These are phyloP conservation scores for Paralagenidium karlingii DNA, from an alignment of 352 stramenopile genomes.

Conservation along the genomic window DNA sequence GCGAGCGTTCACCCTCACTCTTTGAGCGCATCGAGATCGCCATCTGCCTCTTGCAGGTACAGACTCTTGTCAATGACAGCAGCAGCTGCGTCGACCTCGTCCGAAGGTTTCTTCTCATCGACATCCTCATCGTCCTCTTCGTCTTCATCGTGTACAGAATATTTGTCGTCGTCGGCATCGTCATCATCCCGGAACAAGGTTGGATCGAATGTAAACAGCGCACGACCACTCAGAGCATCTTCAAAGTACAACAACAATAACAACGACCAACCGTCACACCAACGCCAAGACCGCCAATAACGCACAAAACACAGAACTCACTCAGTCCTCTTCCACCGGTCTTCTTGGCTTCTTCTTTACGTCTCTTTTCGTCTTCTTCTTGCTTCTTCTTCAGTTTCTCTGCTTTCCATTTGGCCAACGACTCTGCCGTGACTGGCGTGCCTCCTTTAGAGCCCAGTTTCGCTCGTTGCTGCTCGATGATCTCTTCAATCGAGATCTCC, in stretches of 20 bases:
- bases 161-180: conserved; percentile 75
- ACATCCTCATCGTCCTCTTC: conserved; percentile 17
- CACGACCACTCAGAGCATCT: conserved; percentile 66
- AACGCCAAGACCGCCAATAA: background rate
- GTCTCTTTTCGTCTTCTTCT: conserved; percentile 64
- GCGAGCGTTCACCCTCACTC: conserved; percentile 22
- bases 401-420: conserved; percentile 84
- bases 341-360: conserved; percentile 83
- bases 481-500: conserved; percentile 83
- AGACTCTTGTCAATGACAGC: conserved; percentile 76
- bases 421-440: conserved; percentile 80
- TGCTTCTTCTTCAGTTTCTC: conserved; percentile 67
- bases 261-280: conserved; percentile 5
- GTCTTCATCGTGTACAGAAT: conserved; percentile 53
- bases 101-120: conserved; percentile 25
- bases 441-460: conserved; percentile 75
- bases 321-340: conserved; percentile 63
- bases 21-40: conserved; percentile 65
- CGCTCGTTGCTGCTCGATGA: conserved; percentile 83
- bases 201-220: conserved; percentile 84
- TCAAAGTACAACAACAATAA: conserved; percentile 1
- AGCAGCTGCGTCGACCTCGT: conserved; percentile 28
- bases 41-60: conserved; percentile 70
- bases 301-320: conserved; percentile 16
- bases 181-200: conserved; percentile 87